These are phyloP conservation scores for Claviceps paspali DNA, from an alignment of 2,329 filamentous ascomycete genomes.

Conservation along the genomic window DNA sequence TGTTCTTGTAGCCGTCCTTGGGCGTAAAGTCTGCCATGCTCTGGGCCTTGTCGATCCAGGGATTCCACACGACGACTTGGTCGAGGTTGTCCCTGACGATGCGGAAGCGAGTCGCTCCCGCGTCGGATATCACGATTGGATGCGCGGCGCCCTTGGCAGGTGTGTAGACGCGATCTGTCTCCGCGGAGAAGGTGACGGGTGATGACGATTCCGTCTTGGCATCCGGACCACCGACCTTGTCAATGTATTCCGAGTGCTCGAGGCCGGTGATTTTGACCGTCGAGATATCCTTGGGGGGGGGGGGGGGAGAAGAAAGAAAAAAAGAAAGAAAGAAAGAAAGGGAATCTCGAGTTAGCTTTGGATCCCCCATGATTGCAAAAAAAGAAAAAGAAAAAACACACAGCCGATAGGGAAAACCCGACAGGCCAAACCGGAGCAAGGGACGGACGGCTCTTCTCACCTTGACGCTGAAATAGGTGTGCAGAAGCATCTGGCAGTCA, in stretches of 20 bases:
- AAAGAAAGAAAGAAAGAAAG: neutral
- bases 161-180: constrained; percentile 82
- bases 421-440: too few species aligned
- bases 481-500: constrained; percentile 82
- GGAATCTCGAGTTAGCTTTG: neutral
- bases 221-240: constrained; percentile 60
- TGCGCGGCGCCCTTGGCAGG: constrained; percentile 45
- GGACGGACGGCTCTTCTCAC: too few species aligned
- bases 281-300: constrained; percentile 84
- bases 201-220: constrained; percentile 50
- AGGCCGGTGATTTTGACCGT: constrained; percentile 61
- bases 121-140: constrained; percentile 45
- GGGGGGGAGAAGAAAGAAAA: neutral
- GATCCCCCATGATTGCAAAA: too few species aligned
- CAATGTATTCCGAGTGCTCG: constrained; percentile 58
- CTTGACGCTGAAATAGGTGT: constrained; percentile 74
- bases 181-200: constrained; percentile 53
- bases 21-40: constrained; percentile 78
- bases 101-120: constrained; percentile 49
- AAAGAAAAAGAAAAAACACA: too few species aligned
- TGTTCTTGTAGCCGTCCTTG: constrained; percentile 78
- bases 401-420: too few species aligned
- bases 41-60: constrained; percentile 74
- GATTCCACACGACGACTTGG: constrained; percentile 94
- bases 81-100: constrained; percentile 71